Evolutionary conservation across 2,329 filamentous ascomycete species (phyloP).

Genomic region (Pseudogymnoascus sp.): DNA sequence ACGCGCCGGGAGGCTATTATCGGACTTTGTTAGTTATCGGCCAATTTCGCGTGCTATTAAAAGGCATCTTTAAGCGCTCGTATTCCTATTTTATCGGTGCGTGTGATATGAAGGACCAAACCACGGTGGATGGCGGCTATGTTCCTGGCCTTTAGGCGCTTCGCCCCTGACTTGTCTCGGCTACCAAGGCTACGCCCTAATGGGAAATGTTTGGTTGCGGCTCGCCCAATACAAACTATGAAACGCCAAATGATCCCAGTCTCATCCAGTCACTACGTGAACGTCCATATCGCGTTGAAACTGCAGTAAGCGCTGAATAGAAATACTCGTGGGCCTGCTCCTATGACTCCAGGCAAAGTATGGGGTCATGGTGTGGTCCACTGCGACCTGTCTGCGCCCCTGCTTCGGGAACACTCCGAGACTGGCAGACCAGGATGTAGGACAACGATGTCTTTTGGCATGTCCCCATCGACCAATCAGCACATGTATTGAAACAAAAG

Average conservation of each 20-base stretch:
- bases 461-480: neutral
- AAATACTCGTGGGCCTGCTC: neutral
- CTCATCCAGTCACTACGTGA: slow-evolving; percentile 1
- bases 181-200: neutral
- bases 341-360: neutral
- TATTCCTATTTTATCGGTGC: neutral
- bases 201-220: slow-evolving; percentile 3
- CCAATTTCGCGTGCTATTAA: slow-evolving; percentile 1
- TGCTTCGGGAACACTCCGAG: neutral
- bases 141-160: slow-evolving; percentile 1
- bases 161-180: slow-evolving; percentile 4
- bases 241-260: slow-evolving; percentile 6
- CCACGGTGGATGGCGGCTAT: neutral
- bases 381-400: neutral
- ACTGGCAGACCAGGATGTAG: neutral
- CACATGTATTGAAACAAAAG: neutral
- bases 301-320: neutral
- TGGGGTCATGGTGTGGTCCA: neutral
- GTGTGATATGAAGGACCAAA: neutral
- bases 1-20: neutral
- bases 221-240: slow-evolving; percentile 7
- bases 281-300: slow-evolving; percentile 3
- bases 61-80: slow-evolving; percentile 2
- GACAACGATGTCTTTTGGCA: neutral
- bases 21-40: neutral